Conservation (phyloP, 1,284 basidiomycete genomes). For the Somion occarium region DNA sequence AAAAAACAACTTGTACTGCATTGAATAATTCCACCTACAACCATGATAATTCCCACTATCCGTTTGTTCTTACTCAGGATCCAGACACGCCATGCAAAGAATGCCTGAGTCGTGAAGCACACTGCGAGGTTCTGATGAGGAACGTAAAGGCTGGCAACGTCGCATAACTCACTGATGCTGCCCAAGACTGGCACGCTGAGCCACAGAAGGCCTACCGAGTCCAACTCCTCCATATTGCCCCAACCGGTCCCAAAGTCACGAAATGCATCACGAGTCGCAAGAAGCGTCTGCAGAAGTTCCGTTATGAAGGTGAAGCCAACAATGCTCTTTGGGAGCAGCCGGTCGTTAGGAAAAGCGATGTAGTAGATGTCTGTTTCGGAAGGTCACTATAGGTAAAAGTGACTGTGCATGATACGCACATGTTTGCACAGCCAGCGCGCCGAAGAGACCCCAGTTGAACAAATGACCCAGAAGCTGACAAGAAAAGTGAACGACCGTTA, state of each 20-base stretch:
- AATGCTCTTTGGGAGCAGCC: not conserved
- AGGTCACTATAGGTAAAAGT: not conserved
- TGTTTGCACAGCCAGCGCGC: not conserved
- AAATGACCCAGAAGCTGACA: conserved; percentile 5
- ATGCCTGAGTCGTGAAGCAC: conserved; percentile 22
- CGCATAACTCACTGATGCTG: conserved; percentile 18
- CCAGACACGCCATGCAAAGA: conserved; percentile 23
- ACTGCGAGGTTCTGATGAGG: conserved; percentile 12
- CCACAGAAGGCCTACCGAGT: conserved; percentile 20
- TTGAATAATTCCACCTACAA: conserved; percentile 10
- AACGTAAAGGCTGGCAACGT: not conserved
- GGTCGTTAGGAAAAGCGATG: conserved; percentile 4
- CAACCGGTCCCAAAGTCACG: conserved; percentile 21
- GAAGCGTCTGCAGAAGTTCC: conserved; percentile 3
- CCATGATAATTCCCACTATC: conserved; percentile 2
- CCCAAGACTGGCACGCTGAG: conserved; percentile 23
- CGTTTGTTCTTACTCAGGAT: conserved; percentile 11
- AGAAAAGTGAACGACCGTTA: no score
- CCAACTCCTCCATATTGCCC: conserved; percentile 20
- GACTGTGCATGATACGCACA: not conserved
- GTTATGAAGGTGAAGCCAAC: not conserved
- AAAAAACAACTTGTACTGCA: not conserved
- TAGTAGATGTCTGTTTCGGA: conserved; percentile 3
- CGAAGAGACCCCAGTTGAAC: conserved; percentile 8
- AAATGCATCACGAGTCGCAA: conserved; percentile 14